Evolutionary conservation across 768 basidiomycete genomes (phyloP), one percentile per base, ranked within the genome.

Genomic region (Sarcomyxa edulis): DNA sequence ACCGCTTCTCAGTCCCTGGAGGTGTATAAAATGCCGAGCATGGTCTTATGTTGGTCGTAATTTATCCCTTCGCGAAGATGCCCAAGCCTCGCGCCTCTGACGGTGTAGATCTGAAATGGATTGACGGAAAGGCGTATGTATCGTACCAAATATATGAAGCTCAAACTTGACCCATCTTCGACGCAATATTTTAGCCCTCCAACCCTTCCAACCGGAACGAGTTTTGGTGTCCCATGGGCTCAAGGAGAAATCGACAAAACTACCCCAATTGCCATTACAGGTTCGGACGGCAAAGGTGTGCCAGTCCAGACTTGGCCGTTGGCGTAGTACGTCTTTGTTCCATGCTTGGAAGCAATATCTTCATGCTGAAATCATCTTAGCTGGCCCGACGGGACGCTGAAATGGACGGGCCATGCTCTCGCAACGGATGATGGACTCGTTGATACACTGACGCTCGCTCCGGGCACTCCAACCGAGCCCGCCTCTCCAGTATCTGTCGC

Each of bases 361-460:
- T 49, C 32, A 24, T 40, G 28, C 16, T 6, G 7, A 3, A 30
- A 12, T 3, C 11, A 19, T n/a, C 31, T 7, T 36, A 62, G 62
- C 33, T 65, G 63, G 63, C 63, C 64, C 10, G 64, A 65, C 32
- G 64, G 62, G 20, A 60, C 53, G 35, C 43, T 65, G 9, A 65
- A 65, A 45, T 65, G 64, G 64, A 63, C 62, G 3, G 64, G 62
- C 7, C 64, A 65, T 42, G 52, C 61, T n/a, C 43, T 65, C 21
- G 42, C 55, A 11, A 55, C 58, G 2, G 50, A 62, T 34, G 37
- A 46, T 7, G 49, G 52, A 4, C 54, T 54, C 19, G 21, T 44
- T 9, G 47, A 52, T 24, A 42, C 40, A 2, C 47, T 65, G 7
- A 51, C 43, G 12, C 19, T 65, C 15, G 43, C 52, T 2, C 52